Percentiles rank a stretch among this genome's conserved stretches.
Evolutionary conservation across 169 alveolate genomes (phyloP).

Genomic region (Theileria sp.): DNA sequence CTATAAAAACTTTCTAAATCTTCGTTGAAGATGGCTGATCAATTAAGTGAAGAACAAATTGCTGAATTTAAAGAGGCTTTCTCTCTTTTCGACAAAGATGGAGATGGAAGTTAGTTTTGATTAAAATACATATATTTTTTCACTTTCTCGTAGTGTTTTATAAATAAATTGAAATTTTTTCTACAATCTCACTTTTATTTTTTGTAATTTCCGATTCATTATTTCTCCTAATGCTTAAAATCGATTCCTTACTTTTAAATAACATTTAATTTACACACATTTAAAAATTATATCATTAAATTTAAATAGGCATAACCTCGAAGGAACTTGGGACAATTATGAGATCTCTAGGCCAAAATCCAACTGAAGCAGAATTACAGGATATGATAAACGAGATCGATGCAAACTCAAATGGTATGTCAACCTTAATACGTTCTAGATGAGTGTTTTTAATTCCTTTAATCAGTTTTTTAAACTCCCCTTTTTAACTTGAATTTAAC

Average conservation of each 20-base stretch:
- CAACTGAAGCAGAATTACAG: slow-evolving; percentile 94
- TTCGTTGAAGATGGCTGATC: slow-evolving; percentile 90
- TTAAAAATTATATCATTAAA: not conserved
- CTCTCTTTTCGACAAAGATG: slow-evolving; percentile 99
- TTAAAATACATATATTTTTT: not conserved
- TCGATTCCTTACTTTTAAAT: not conserved
- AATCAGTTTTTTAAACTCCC: not conserved
- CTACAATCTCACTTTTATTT: not conserved
- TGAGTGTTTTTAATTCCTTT: not conserved
- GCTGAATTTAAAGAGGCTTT: slow-evolving; percentile 99
- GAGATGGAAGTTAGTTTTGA: slow-evolving; percentile 91
- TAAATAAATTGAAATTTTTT: not conserved
- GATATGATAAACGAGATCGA: slow-evolving; percentile 97
- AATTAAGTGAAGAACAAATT: slow-evolving; percentile 97
- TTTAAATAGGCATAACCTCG: slow-evolving; percentile 86
- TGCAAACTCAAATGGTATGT: slow-evolving; percentile 90
- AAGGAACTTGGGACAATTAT: slow-evolving; percentile 95
- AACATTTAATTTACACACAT: not conserved
- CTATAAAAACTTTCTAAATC: slow-evolving; percentile 19
- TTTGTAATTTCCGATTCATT: not conserved
- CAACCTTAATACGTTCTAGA: not conserved
- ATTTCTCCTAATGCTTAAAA: not conserved
- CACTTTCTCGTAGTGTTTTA: not conserved
- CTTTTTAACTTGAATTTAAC: not conserved
- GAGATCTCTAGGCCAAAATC: slow-evolving; percentile 95